phyloP scores from a whole-genome alignment of 805 yeast species.

The Candida germanica region DNA sequence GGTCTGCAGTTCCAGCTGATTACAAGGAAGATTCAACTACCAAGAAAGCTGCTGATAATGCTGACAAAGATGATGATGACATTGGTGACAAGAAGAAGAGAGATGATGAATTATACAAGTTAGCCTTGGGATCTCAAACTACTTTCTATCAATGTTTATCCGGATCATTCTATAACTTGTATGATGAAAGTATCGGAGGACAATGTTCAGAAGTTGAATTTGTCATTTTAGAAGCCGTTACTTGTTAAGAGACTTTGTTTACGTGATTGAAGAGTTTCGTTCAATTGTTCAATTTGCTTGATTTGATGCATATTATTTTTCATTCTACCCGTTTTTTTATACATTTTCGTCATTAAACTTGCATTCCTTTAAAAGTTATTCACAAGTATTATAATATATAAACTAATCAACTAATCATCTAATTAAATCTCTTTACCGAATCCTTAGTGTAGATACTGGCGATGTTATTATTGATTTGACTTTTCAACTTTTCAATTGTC shows the following conservation, averaged over 20 bases:
- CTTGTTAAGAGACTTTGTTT: conserved; percentile 14
- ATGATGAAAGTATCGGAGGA: conserved; percentile 53
- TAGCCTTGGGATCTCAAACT: conserved; percentile 61
- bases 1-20: conserved; percentile 41
- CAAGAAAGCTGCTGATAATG: conserved; percentile 10
- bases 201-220: conserved; percentile 34
- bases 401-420: too few species aligned
- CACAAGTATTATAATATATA: too few species aligned
- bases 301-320: neutral
- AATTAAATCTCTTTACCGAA: too few species aligned
- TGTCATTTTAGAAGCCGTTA: conserved; percentile 14
- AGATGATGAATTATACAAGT: conserved; percentile 21
- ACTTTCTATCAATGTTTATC: conserved; percentile 73
- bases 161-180: conserved; percentile 76
- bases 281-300: too few species aligned
- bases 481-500: conserved; percentile 19
- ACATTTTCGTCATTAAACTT: conserved; percentile 1
- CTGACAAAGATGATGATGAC: conserved; percentile 1
- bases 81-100: conserved; percentile 2
- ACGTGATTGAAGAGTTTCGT: too few species aligned
- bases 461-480: conserved; percentile 9
- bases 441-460: neutral
- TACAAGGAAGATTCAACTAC: conserved; percentile 12
- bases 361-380: conserved; percentile 1
- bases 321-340: neutral